Percentiles rank a stretch among this genome's conserved stretches.
Conservation (phyloP, 176 grass and related monocot genomes). For the Oryza nivara region DNA sequence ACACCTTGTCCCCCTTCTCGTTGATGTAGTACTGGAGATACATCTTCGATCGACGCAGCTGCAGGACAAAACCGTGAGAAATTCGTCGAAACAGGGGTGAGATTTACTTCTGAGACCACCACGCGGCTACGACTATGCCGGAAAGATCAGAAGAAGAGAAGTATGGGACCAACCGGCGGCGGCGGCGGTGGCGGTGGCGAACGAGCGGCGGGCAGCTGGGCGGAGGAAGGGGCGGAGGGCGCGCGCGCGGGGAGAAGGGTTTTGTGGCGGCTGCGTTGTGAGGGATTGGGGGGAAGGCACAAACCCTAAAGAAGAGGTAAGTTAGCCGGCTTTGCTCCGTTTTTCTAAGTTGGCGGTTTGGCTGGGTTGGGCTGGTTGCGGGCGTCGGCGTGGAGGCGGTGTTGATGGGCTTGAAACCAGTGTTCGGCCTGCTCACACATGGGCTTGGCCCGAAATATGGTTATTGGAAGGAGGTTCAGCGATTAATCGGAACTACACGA, state of each 20-base stretch:
- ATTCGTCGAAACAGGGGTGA: not conserved
- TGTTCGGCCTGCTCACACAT: too few relatives aligned
- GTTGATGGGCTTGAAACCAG: too few relatives aligned
- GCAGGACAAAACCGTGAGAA: not conserved
- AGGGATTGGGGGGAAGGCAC: not conserved
- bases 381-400: too few relatives aligned
- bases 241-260: not conserved
- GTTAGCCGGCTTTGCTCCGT: too few relatives aligned
- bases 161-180: not conserved
- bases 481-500: too few relatives aligned
- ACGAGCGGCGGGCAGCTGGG: too few relatives aligned
- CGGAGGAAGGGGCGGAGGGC: not conserved
- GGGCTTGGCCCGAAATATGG: too few relatives aligned
- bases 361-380: too few relatives aligned
- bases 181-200: too few relatives aligned
- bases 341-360: too few relatives aligned
- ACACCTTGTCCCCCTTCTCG: conserved; percentile 94
- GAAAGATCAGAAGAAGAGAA: not conserved
- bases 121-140: not conserved
- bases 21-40: conserved; percentile 97
- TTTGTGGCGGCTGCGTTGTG: not conserved
- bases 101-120: not conserved
- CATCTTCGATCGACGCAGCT: conserved; percentile 48
- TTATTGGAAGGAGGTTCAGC: too few relatives aligned
- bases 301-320: not conserved